Percentiles rank a stretch among this genome's conserved stretches.
Conservation (phyloP, 345 rosid genomes). For the Citropsis articulata region DNA sequence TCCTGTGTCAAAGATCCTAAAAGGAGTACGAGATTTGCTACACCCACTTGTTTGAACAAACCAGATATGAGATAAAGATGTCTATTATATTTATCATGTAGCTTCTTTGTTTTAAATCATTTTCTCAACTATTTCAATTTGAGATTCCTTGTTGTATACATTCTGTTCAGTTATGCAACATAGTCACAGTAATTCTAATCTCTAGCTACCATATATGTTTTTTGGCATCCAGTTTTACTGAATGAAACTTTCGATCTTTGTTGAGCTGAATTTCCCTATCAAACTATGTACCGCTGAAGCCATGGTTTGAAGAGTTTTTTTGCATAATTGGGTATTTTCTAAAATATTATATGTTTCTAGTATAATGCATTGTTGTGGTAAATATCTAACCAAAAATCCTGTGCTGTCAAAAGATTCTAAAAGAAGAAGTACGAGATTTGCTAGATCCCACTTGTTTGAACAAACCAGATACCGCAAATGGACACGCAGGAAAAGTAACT, state of each 20-base stretch:
- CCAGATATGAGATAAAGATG: conserved; percentile 34
- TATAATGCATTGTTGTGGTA: not conserved
- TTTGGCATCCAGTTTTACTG: not conserved
- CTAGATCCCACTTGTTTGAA: conserved; percentile 57
- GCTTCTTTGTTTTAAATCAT: not conserved
- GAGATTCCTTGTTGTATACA: too few species aligned
- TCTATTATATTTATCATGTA: not conserved
- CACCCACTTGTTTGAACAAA: conserved; percentile 57
- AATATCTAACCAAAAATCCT: conserved; percentile 22
- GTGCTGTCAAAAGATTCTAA: conserved; percentile 70
- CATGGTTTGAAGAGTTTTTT: not conserved
- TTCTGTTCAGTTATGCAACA: too few species aligned
- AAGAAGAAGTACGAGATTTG: conserved; percentile 97
- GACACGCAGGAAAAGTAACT: conserved; percentile 52
- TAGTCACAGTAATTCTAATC: not conserved
- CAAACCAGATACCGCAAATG: conserved; percentile 61
- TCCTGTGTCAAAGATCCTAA: conserved; percentile 59
- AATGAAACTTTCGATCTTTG: not conserved
- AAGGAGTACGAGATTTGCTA: conserved; percentile 92
- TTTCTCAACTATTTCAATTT: not conserved
- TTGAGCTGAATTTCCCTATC: conserved; percentile 3
- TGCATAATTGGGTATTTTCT: conserved; percentile 6
- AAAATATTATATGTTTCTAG: not conserved
- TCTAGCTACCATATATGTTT: not conserved
- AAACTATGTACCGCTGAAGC: not conserved